Percentiles rank a stretch among this genome's conserved stretches.
Conservation (phyloP, 305 asterid species). For the Solanum hybrid region DNA sequence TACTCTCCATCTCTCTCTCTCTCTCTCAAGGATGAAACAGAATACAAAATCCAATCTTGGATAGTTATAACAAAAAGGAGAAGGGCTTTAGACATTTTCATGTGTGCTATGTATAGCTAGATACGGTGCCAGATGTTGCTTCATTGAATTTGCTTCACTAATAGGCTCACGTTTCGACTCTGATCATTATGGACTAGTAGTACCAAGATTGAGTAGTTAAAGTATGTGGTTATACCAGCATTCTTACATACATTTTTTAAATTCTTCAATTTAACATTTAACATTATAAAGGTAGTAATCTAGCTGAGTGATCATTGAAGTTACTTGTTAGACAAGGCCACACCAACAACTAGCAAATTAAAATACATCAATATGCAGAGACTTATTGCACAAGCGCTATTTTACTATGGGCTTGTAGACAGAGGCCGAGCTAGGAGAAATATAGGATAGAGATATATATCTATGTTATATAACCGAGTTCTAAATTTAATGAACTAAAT, state of each 20-base stretch:
- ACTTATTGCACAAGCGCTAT: neutral
- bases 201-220: neutral
- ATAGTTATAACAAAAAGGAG: neutral
- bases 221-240: neutral
- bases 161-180: neutral
- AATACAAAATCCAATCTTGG: neutral
- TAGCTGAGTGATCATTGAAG: neutral
- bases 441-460: neutral
- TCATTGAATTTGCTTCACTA: neutral
- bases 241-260: neutral
- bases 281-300: neutral
- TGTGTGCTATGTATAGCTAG: neutral
- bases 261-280: neutral
- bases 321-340: neutral
- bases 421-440: neutral
- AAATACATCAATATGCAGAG: neutral
- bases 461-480: neutral
- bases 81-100: neutral
- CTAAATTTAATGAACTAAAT: neutral
- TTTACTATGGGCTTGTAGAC: neutral
- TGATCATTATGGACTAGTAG: neutral
- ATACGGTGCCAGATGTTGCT: neutral
- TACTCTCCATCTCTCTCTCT: constrained; percentile 27
- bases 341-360: neutral
- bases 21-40: neutral